Evolutionary conservation across 805 yeast species (phyloP).

Genomic region (Kluyveromyces siamensis): DNA sequence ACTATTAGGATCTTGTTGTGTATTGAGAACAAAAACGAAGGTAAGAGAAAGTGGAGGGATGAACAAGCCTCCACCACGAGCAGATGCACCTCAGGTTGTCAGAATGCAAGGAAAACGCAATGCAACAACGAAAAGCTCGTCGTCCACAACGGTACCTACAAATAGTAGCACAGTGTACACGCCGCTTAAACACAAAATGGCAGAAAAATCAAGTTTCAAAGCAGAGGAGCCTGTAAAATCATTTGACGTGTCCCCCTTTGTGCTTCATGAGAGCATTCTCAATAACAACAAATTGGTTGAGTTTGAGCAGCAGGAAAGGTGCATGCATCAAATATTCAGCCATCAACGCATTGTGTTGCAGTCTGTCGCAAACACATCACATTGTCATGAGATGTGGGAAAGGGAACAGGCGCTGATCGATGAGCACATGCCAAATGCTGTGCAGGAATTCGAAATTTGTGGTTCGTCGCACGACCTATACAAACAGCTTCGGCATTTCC

Average conservation of each 20-base stretch:
- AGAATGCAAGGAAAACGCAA: too few species aligned
- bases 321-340: background rate
- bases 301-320: background rate
- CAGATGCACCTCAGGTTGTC: too few species aligned
- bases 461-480: background rate
- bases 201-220: background rate
- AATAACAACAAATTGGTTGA: conserved; percentile 1
- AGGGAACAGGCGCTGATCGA: background rate
- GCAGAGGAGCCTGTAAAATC: background rate
- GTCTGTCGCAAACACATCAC: background rate
- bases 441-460: background rate
- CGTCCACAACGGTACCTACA: too few species aligned
- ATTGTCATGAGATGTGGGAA: background rate
- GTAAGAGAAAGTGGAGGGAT: too few species aligned
- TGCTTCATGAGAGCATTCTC: background rate
- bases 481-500: conserved; percentile 3
- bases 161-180: too few species aligned
- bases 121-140: too few species aligned
- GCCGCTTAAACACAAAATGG: too few species aligned
- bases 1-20: too few species aligned
- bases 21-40: too few species aligned
- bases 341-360: background rate
- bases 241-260: conserved; percentile 1
- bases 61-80: too few species aligned
- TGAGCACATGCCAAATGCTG: background rate